Evolutionary conservation across 225 moss, liverwort and hornwort genomes (phyloP).

Genomic region (Polytrichum formosum): DNA sequence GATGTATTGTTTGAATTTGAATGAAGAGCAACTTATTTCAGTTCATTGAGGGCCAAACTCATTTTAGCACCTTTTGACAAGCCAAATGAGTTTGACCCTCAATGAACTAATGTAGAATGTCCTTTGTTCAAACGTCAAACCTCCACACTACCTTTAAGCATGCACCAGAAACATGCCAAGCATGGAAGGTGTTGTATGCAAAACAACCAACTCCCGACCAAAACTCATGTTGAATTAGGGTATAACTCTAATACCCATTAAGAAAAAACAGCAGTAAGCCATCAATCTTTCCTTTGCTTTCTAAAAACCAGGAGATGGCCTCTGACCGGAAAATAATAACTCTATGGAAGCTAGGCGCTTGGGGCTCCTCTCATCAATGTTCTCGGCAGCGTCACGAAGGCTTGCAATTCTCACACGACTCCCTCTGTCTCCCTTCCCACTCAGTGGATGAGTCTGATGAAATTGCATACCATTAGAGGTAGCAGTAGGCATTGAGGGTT

Average conservation of each 20-base stretch:
- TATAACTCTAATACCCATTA: not conserved
- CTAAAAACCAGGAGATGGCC: not conserved
- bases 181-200: too few relatives aligned
- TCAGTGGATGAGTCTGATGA: conserved; percentile 11
- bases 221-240: not conserved
- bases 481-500: conserved; percentile 2
- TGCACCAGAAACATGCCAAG: not conserved
- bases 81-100: not conserved
- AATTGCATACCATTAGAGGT: conserved; percentile 9
- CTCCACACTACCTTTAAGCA: not conserved
- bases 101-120: not conserved
- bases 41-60: too few relatives aligned
- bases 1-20: too few relatives aligned
- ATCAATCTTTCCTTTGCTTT: not conserved
- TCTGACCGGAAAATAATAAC: conserved; percentile 18
- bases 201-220: not conserved
- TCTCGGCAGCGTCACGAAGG: conserved; percentile 38
- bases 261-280: not conserved
- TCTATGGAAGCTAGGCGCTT: conserved; percentile 51
- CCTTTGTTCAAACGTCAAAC: not conserved
- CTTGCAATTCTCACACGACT: conserved; percentile 49
- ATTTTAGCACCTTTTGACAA: too few relatives aligned
- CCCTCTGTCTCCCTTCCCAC: conserved; percentile 3
- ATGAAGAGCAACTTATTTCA: too few relatives aligned
- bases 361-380: conserved; percentile 40